Evolutionary conservation across 805 yeast species (phyloP), one percentile per base, ranked within the genome.

Genomic region (Scheffersomyces coipomensis): DNA sequence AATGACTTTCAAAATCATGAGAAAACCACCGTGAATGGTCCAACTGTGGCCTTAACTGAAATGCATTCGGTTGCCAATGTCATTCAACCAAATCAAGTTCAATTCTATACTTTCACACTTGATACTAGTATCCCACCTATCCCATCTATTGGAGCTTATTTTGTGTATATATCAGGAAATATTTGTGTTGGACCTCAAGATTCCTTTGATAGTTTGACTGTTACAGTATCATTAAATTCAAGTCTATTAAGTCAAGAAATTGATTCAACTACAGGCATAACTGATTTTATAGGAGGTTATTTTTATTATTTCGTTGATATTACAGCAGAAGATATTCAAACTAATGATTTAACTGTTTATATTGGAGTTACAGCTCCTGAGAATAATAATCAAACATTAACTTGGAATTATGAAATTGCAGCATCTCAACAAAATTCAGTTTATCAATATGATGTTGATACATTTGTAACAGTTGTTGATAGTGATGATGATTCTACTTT

Each of bases 401-500:
- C 36, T n/a, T 84, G 90, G 90, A 46, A 67, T 6, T 85, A 82
- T 52, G 78, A 81, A 53, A 58, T 88, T 24, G 90, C 88, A 3
- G 75, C 79, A 2, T 80, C 88, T 2, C 81, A 75, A 50, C 69
- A 69, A 35, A 81, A 81, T 53, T 62, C 83, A 47, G 78, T 79
- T 1, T 84, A 76, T 49, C 87, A 83, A 53, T 84, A 87, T 85
- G 88, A 83, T 56, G 66, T 68, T 32, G 63, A 76, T 13, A 55
- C 78, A 9, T 75, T 79, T 75, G 73, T 79, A 0, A 51, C 59
- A 25, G 62, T 84, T 13, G 75, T 85, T 2, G 96, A 88, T 55
- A 64, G 89, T 0, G 96, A 87, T 60, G 75, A 77, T 50, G 66
- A 70, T 13, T 75, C 86, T 25, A 89, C 85, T 0, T 63, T 87